Percentiles rank a stretch among this genome's conserved stretches.
phyloP scores from a whole-genome alignment of 495 filamentous ascomycete genomes.

The Aspergillus taichungensis region DNA sequence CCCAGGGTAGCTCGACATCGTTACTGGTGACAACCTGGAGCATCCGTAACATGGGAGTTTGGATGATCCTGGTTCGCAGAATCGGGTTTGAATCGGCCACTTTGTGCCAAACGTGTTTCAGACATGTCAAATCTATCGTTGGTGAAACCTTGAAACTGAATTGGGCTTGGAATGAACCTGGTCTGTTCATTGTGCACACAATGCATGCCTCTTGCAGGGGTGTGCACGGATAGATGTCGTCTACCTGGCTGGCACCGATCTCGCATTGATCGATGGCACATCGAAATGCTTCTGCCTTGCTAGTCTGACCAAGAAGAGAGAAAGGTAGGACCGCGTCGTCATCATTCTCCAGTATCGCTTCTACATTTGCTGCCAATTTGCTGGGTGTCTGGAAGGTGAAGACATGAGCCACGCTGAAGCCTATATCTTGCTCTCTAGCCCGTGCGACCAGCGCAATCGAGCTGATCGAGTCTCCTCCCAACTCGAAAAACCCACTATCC shows the following conservation, averaged over 20 bases:
- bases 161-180: constrained; percentile 41
- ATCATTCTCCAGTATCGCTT: too few relatives aligned
- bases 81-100: constrained; percentile 19
- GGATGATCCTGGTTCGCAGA: constrained; percentile 32
- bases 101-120: constrained; percentile 40
- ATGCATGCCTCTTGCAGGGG: constrained; percentile 52
- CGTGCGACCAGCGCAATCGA: constrained; percentile 10
- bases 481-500: too few relatives aligned
- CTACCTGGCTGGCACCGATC: constrained; percentile 21
- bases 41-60: not conserved
- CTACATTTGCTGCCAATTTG: not conserved
- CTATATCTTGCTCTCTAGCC: constrained; percentile 7
- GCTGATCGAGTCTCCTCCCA: constrained; percentile 16
- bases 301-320: not conserved
- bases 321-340: not conserved
- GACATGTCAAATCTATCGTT: constrained; percentile 8
- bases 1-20: too few relatives aligned
- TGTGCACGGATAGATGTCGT: constrained; percentile 52
- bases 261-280: constrained; percentile 4
- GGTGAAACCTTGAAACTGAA: constrained; percentile 20
- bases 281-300: not conserved
- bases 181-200: constrained; percentile 38
- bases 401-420: not conserved
- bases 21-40: not conserved
- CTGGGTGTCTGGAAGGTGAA: not conserved